Base-by-base conservation (phyloP, 495 filamentous ascomycete species). In the Pyronema omphalodes region DNA sequence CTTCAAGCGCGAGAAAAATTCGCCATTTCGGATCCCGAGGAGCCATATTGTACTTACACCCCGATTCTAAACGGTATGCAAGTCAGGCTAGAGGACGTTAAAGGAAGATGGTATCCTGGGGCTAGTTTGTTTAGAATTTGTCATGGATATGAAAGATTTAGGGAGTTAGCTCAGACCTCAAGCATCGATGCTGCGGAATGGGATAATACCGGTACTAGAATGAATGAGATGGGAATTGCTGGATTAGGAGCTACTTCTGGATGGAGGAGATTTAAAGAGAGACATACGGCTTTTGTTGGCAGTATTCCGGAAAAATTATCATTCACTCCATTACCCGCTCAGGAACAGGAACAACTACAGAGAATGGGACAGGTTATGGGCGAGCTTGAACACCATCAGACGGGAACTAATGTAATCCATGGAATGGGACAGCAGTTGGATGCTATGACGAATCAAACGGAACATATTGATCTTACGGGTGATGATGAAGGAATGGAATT, bases 21-120 rank as follows among this genome's bases (percentile, higher is more conserved):
- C n/a, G 15, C 41, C 1, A 35, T 19, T 9, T 15, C 52, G 9
- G 35, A 46, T 46, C 52, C 52, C 1, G 52, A 19, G 1, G 41
- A 39, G 3, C 52, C 34, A 3, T 44, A 43, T 29, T 52, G 55
- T 49, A 52, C 33, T 34, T 57, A 57, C 46, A 53, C 36, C 7
- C 19, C 58, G 76, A 19, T 53, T 67, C 0, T 57, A 68, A 29
- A 47, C 63, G 7, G 56, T 58, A 35, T 51, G 59, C 18, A 67
- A 57, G 18, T 58, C 71, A 55, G 61, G 4, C 58, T 80, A 3
- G 60, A 65, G n/a, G 74, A 79, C 35, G 63, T 81, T 58, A 79
- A 78, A 58, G 77, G 78, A 6, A 69, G 78, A 11, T 81, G 78
- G 78, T 81, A 81, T 62, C 78, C 81, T 57, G 72, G 71, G 3